These are phyloP conservation scores for Russula abietina DNA, from an alignment of 768 basidiomycete genomes.

Conservation along the genomic window DNA sequence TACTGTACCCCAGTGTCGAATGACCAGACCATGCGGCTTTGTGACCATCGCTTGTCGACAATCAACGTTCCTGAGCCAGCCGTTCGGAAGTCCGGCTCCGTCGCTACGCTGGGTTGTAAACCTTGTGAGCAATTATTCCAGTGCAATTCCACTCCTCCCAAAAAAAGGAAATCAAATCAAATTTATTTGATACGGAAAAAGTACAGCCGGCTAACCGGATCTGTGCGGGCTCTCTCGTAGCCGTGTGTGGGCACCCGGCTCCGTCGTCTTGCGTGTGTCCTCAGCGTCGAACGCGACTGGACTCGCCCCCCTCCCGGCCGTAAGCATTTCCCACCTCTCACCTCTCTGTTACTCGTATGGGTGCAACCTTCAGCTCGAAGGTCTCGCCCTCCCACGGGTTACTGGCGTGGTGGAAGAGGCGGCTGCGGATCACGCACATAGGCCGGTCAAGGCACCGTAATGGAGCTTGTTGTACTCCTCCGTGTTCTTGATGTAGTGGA, in stretches of 20 bases:
- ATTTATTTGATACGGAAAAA: too few relatives aligned
- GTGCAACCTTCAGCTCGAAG: conserved; percentile 39
- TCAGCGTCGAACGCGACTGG: conserved; percentile 44
- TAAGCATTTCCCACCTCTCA: too few relatives aligned
- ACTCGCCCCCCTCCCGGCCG: conserved; percentile 37
- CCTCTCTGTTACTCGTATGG: conserved; percentile 39
- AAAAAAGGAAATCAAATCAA: too few relatives aligned
- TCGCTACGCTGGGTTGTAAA: too few relatives aligned
- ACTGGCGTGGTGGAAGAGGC: conserved; percentile 42
- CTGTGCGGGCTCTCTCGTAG: conserved; percentile 1
- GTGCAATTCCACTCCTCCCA: too few relatives aligned
- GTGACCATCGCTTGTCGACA: too few relatives aligned
- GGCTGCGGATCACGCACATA: conserved; percentile 31
- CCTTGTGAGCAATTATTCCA: too few relatives aligned
- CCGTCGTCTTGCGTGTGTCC: conserved; percentile 40
- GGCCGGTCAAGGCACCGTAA: background rate
- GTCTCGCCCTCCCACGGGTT: conserved; percentile 45
- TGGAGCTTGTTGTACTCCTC: conserved; percentile 36
- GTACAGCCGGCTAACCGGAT: too few relatives aligned
- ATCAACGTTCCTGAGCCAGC: too few relatives aligned
- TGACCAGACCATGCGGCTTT: too few relatives aligned
- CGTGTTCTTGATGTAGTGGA: conserved; percentile 43
- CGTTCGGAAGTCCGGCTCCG: too few relatives aligned
- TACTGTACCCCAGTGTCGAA: too few relatives aligned
- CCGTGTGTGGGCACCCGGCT: conserved; percentile 28